Evolutionary conservation across 202 grass and related monocot genomes (phyloP).

Genomic region (Bolboschoenoplectus hybrid): DNA sequence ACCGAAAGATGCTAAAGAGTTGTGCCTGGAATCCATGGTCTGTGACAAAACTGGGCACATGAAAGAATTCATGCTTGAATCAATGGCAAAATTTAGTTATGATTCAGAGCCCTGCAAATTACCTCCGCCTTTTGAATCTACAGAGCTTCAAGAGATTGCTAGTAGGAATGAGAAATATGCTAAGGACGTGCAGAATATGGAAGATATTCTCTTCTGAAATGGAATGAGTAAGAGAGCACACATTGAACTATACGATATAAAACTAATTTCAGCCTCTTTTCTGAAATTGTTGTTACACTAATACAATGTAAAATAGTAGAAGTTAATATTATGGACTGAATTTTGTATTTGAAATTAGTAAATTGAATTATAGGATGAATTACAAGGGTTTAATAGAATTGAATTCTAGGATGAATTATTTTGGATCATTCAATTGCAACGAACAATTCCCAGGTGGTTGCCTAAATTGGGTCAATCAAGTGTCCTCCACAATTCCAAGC

Average conservation of each 20-base stretch:
- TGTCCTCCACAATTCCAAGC: too few species aligned
- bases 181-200: slow-evolving; percentile 24
- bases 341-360: not conserved
- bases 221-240: not conserved
- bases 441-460: not conserved
- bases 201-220: not conserved
- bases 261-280: not conserved
- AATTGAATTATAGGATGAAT: not conserved
- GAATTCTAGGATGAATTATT: not conserved
- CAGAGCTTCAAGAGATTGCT: slow-evolving; percentile 36
- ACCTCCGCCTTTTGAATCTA: slow-evolving; percentile 53
- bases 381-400: not conserved
- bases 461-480: not conserved
- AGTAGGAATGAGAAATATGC: slow-evolving; percentile 28
- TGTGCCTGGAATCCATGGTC: slow-evolving; percentile 60
- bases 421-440: not conserved
- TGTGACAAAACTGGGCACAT: not conserved
- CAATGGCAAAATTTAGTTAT: slow-evolving; percentile 43
- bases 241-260: not conserved
- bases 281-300: not conserved
- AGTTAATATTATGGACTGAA: not conserved
- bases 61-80: slow-evolving; percentile 63
- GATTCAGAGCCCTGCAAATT: slow-evolving; percentile 51
- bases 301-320: not conserved
- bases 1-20: slow-evolving; percentile 55